A percentile compares a stretch with the other conserved stretches of the same genome.
Evolutionary conservation across 192 early-diverging fungal genomes (phyloP).

Genomic region (Diversispora eburnea): DNA sequence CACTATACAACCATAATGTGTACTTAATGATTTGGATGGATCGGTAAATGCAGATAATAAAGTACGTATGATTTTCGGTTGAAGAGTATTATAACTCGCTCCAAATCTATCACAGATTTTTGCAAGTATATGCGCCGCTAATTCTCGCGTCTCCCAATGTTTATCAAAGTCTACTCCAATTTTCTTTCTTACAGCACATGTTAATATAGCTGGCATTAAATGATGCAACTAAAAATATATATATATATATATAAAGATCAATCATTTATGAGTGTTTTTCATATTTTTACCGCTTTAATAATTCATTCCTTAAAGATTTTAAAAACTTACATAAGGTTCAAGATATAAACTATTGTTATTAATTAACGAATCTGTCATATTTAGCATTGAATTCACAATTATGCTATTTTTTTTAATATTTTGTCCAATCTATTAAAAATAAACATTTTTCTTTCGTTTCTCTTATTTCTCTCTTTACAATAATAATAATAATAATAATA

Average conservation of each 20-base stretch:
- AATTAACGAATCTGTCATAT: slow-evolving; percentile 73
- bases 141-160: slow-evolving; percentile 81
- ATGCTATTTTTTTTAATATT: slow-evolving; percentile 69
- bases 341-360: slow-evolving; percentile 86
- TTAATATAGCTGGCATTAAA: slow-evolving; percentile 88
- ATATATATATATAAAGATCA: slow-evolving; percentile 6
- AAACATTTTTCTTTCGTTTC: not conserved
- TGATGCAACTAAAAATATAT: slow-evolving; percentile 79
- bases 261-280: not conserved
- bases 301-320: not conserved
- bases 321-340: slow-evolving; percentile 81
- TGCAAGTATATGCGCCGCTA: slow-evolving; percentile 70
- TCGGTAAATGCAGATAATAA: slow-evolving; percentile 88
- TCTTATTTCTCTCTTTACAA: not conserved
- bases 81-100: slow-evolving; percentile 77
- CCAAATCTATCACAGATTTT: slow-evolving; percentile 77
- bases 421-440: slow-evolving; percentile 59
- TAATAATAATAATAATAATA: too few species aligned
- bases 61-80: slow-evolving; percentile 86
- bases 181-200: slow-evolving; percentile 85
- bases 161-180: slow-evolving; percentile 71
- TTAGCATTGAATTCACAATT: slow-evolving; percentile 71
- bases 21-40: slow-evolving; percentile 72
- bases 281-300: too few species aligned
- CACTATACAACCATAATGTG: slow-evolving; percentile 85